A percentile compares a stretch with the other conserved stretches of the same genome.
Evolutionary conservation across 805 yeast genomes (phyloP).

Genomic region (Ogataea nonfermentans): DNA sequence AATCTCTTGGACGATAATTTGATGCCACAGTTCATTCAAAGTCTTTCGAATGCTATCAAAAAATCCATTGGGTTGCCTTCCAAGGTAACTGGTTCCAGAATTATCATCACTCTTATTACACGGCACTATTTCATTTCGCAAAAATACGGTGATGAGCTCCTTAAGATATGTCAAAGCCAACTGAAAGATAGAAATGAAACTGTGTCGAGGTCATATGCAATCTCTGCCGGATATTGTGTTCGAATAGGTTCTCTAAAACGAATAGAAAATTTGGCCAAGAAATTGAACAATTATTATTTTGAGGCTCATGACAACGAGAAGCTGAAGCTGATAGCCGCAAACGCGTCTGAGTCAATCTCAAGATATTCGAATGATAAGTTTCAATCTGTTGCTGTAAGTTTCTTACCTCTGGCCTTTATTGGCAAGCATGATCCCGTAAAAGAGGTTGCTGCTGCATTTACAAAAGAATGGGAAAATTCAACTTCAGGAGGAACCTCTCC

Average conservation of each 20-base stretch:
- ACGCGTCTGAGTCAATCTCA: conserved; percentile 64
- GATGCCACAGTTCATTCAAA: conserved; percentile 47
- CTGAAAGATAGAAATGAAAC: conserved; percentile 70
- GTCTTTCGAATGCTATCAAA: conserved; percentile 55
- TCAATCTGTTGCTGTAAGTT: conserved; percentile 55
- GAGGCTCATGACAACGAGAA: conserved; percentile 42
- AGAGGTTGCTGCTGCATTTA: conserved; percentile 48
- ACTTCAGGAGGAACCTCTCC: conserved; percentile 74
- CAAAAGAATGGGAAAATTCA: conserved; percentile 72
- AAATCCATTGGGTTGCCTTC: conserved; percentile 87
- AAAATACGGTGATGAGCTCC: conserved; percentile 59
- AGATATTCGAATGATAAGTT: conserved; percentile 69
- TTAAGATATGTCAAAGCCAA: conserved; percentile 57
- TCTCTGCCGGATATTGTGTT: conserved; percentile 75
- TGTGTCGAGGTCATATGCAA: conserved; percentile 71
- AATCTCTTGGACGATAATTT: conserved; percentile 52
- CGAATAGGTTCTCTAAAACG: conserved; percentile 55
- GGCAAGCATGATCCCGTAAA: conserved; percentile 66
- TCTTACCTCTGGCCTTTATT: conserved; percentile 75
- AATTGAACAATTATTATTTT: conserved; percentile 57
- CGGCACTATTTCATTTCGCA: conserved; percentile 46
- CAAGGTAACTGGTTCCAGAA: conserved; percentile 77
- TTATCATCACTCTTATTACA: conserved; percentile 61
- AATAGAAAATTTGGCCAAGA: conserved; percentile 51
- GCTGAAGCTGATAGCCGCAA: conserved; percentile 51